Evolutionary conservation across 1,284 basidiomycete genomes (phyloP), one percentile per base, ranked within the genome.

Genomic region (Sanghuangporus sanghuang): DNA sequence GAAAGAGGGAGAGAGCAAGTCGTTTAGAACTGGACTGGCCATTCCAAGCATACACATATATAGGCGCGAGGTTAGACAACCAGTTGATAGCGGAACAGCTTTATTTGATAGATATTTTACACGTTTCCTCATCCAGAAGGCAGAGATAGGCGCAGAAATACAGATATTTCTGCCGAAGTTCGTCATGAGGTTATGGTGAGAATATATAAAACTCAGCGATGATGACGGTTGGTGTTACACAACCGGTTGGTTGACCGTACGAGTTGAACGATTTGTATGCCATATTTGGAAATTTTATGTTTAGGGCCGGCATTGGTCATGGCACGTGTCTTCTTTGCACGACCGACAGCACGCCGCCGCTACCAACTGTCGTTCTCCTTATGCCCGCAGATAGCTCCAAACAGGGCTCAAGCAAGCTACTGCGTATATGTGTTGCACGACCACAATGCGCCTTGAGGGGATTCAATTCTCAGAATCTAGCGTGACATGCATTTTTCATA

Each of bases 21-120:
- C 38, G 48, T 60, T 60, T 53, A 21, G 49, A 60, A 60, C 35
- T 7, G 49, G 58, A 50, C 58, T 39, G 36, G 36, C 23, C 6
- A 9, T 46, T 18, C 44, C 44, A n/a, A 7, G 44, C 44, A 46
- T 16, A 46, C 8, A 46, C 21, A 46, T 21, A 46, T 46, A 46
- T n/a, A 7, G 9, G 16, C 16, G n/a, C 40, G 12, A 46, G 16
- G 44, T 46, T n/a, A 6, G 5, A 46, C 11, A 46, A 14, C 6
- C 16, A 42, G 16, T n/a, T 16, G 16, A 46, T 46, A 46, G 16
- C 44, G 16, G 21, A n/a, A 46, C 16, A 46, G 2, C 21, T 46
- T 18, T 6, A 18, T 18, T 18, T n/a, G 44, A 46, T 46, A n/a
- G 44, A 16, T 18, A 46, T 16, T 46, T n/a, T 16, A 18, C 21